These are phyloP conservation scores for Apiospora aurea DNA, from an alignment of 2,329 filamentous ascomycete genomes.

Conservation along the genomic window DNA sequence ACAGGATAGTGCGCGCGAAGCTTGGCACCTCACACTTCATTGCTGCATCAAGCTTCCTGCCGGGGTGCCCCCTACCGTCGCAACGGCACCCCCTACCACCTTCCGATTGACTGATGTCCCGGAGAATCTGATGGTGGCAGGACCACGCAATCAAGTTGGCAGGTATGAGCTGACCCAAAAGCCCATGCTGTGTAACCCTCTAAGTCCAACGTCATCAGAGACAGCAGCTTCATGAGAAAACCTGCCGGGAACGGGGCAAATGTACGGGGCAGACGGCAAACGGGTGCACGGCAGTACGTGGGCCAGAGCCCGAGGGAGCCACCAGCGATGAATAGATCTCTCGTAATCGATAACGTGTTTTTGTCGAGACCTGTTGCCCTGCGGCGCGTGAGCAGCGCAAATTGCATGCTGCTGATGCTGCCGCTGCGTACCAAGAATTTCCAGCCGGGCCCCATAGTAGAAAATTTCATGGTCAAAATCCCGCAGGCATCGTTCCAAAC, in stretches of 20 bases:
- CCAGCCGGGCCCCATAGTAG: neutral
- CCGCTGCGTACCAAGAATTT: neutral
- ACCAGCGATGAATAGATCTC: neutral
- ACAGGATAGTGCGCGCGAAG: conserved; percentile 7
- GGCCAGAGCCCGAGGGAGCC: neutral
- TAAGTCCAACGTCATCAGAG: conserved; percentile 6
- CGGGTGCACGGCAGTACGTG: neutral
- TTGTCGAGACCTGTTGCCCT: neutral
- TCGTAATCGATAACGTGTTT: neutral
- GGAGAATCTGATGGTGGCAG: neutral
- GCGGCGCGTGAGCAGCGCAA: neutral
- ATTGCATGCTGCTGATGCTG: neutral
- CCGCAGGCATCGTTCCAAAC: neutral
- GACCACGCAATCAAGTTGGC: neutral
- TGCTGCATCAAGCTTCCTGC: neutral
- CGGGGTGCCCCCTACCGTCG: neutral
- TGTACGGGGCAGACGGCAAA: conserved; percentile 2
- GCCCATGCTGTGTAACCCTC: neutral
- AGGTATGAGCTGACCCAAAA: neutral
- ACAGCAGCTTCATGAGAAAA: conserved; percentile 8
- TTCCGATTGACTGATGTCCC: conserved; percentile 12
- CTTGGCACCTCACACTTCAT: neutral
- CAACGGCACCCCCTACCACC: conserved; percentile 5
- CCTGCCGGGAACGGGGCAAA: neutral
- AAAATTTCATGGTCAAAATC: conserved; percentile 20